These are phyloP conservation scores for Priceomyces melissophilus DNA, from an alignment of 805 yeast species.

Conservation along the genomic window DNA sequence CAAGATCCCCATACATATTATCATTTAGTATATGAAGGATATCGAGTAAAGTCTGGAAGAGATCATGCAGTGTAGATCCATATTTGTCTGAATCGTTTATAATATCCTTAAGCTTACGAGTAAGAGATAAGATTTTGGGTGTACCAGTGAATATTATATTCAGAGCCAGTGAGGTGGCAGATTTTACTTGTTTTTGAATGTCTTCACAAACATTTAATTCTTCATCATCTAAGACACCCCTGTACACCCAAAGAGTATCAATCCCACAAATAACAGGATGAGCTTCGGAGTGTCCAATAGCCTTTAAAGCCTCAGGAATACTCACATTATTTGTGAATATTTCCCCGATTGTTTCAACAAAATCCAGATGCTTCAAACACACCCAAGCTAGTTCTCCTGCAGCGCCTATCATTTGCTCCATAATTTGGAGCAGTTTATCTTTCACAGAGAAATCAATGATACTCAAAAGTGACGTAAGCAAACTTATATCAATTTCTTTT, in stretches of 20 bases:
- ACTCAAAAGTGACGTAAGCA: too few relatives aligned
- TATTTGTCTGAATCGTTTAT: not conserved
- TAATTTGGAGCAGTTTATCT: too few relatives aligned
- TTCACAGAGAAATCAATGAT: too few relatives aligned
- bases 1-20: not conserved
- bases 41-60: not conserved
- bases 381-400: too few relatives aligned
- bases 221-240: not conserved
- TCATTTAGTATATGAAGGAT: not conserved
- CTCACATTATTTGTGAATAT: conserved; percentile 1
- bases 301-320: not conserved
- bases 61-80: too few relatives aligned
- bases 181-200: too few relatives aligned
- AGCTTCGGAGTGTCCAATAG: not conserved
- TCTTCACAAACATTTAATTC: too few relatives aligned
- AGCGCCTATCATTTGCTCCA: too few relatives aligned
- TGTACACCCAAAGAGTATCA: conserved; percentile 1
- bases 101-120: not conserved
- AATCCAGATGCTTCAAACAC: too few relatives aligned
- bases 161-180: too few relatives aligned
- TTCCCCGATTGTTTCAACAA: too few relatives aligned
- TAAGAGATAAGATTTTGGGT: not conserved
- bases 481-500: too few relatives aligned
- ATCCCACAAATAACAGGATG: conserved; percentile 1
- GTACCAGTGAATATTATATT: not conserved